Base-by-base conservation (phyloP, 805 yeast genomes). In the Huiozyma sinensis region DNA sequence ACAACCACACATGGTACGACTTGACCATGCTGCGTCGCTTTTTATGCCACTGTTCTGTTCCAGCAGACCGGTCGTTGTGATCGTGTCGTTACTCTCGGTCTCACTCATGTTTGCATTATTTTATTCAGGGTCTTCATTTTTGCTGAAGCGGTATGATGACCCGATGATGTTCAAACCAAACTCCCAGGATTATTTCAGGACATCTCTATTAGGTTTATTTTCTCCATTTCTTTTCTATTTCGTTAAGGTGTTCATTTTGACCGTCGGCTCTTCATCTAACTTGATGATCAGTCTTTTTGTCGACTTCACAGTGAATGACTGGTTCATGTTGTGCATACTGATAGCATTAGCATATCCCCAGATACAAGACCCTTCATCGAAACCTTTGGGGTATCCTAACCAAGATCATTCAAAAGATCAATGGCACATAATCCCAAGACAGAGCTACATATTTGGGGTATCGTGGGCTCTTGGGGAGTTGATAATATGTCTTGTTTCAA, bases 381-480 rank as follows among this genome's bases (percentile, higher is more conserved):
- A 24, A 10, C 28, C 33, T 12, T 28, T 31, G 6, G 31, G 11
- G n/a, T 30, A 39, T 12, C 24, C 34, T 30, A 7, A 12, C 13
- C 39, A 38, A 28, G 43, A 41, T 33, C 34, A 39, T 17, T 41
- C 47, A 10, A 45, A 42, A 10, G 56, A 11, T 44, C 50, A 33
- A 58, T 69, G 71, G 69, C 69, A 67, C 40, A 56, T 69, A n/a
- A 64, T 65, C 3, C 69, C 66, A 36, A 57, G 66, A 39, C 70
- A 68, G 49, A 60, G 67, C 1, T 68, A 57, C 43, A 45, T 67
- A 6, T 68, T 67, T 47, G 73, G 71, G 4, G 49, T 64, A 9
- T 56, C 57, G 1, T 67, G 68, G 63, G 56, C 67, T 31, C 34
- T 66, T 8, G 57, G 59, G 35, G 71, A 67, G 41, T 49, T 64